Base-by-base conservation (phyloP, 2,329 filamentous ascomycete species). In the Ophiostoma sp. region DNA sequence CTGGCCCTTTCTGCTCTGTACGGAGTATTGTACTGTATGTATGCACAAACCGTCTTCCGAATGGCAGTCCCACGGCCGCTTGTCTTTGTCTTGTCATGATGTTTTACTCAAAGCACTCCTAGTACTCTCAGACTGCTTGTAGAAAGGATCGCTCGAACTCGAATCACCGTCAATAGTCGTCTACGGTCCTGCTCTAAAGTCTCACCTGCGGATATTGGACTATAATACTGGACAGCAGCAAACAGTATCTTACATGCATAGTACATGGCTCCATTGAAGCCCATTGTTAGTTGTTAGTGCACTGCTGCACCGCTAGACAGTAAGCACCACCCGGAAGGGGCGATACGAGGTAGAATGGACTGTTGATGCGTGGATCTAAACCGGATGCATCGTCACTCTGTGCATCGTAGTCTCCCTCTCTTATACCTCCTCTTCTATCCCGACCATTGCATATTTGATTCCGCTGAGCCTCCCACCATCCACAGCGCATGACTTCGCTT, bases 401-500 rank as follows among this genome's bases (percentile, higher is more conserved):
- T 39, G 10, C 13, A 11, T 39, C 10, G 36, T 39, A 39, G 10
- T 39, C 36, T 39, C 36, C 13, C 39, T 41, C 39, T 41, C 39
- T 41, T 41, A 31, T 31, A 3, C 27, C 27, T 31, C 27, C 27
- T 31, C 27, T 31, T 1, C 27, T 31, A 31, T 31, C 27, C 27
- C 27, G 27, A 31, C 27, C 27, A 31, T 31, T 31, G 27, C 27
- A 31, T 31, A 31, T 31, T 31, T 31, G 27, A 31, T 31, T 3
- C 36, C 10, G 36, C 39, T 41, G 39, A 41, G 39, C 39, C 39
- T 41, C 39, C 5, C 4, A 6, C 44, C 44, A 48, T 48, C 44
- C 68, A 72, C 74, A 76, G 76, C 73, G 76, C 75, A 76, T 76
- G 72, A 75, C 73, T n/a, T 67, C 35, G 36, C 65, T 48, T 67